phyloP scores from a whole-genome alignment of 768 basidiomycete species.

The Tricholoma furcatifolium region DNA sequence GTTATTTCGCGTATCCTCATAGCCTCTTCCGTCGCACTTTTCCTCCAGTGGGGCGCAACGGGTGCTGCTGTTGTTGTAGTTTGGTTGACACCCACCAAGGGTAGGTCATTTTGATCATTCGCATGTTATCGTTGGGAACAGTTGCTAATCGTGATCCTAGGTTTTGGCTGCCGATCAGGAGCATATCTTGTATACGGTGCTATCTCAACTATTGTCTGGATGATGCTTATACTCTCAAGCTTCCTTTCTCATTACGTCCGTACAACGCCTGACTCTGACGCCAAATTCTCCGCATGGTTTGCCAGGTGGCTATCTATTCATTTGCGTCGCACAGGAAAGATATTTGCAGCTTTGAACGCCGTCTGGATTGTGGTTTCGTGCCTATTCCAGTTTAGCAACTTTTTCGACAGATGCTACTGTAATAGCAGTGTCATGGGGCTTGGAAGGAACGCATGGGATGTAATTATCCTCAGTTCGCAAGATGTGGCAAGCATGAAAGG shows the following conservation, averaged over 20 bases:
- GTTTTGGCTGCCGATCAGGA: conserved; percentile 32
- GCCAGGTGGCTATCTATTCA: conserved; percentile 21
- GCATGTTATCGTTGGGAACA: too few relatives aligned
- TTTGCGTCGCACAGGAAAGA: conserved; percentile 29
- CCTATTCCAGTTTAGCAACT: conserved; percentile 31
- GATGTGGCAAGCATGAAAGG: conserved; percentile 25
- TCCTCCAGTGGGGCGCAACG: conserved; percentile 29
- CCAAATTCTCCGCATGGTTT: conserved; percentile 1
- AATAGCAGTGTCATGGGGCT: conserved; percentile 31
- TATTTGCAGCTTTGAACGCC: conserved; percentile 29
- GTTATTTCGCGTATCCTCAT: conserved; percentile 22
- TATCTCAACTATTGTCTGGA: conserved; percentile 32
- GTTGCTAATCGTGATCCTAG: conserved; percentile 12
- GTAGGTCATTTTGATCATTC: too few relatives aligned
- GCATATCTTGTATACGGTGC: conserved; percentile 29
- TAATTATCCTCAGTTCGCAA: conserved; percentile 18
- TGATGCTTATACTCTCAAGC: conserved; percentile 27
- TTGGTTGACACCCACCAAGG: conserved; percentile 25
- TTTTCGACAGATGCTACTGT: conserved; percentile 36
- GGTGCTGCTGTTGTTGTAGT: conserved; percentile 24
- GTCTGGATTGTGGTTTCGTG: conserved; percentile 28
- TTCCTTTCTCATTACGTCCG: conserved; percentile 27
- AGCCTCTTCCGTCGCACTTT: conserved; percentile 21
- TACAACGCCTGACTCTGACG: neutral
- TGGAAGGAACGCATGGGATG: conserved; percentile 25